phyloP scores from a whole-genome alignment of 768 basidiomycete species.

The Udeniomyces megalosporus region DNA sequence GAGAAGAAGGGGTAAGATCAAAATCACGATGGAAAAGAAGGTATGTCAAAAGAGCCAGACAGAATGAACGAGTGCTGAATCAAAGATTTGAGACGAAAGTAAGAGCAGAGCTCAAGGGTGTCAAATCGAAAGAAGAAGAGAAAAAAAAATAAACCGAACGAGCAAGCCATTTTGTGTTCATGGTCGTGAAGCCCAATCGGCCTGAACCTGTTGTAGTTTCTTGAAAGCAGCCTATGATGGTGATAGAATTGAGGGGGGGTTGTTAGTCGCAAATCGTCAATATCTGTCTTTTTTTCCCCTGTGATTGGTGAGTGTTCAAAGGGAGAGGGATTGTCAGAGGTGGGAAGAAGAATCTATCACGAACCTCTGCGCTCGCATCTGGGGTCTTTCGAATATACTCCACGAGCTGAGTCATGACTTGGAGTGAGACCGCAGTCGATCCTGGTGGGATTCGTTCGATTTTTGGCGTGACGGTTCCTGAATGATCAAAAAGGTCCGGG shows the following conservation, averaged over 20 bases:
- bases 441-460: constrained; percentile 3
- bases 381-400: neutral
- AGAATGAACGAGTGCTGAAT: too few species aligned
- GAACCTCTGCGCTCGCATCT: neutral
- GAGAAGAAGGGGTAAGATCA: neutral
- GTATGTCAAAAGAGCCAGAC: neutral
- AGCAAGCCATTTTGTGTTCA: neutral
- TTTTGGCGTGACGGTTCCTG: neutral
- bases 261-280: too few species aligned
- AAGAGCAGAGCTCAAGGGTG: neutral
- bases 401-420: neutral
- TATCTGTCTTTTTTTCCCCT: too few species aligned
- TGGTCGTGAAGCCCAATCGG: neutral
- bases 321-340: neutral
- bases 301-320: neutral
- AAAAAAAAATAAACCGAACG: neutral
- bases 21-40: neutral
- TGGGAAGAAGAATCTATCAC: neutral
- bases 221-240: neutral
- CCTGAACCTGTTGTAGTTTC: neutral
- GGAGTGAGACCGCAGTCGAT: constrained; percentile 2
- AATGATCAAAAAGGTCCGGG: neutral
- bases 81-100: neutral
- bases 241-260: neutral
- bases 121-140: neutral